Evolutionary conservation across 208 protist species (phyloP).

Genomic region (Acanthamoeba divionensis): DNA sequence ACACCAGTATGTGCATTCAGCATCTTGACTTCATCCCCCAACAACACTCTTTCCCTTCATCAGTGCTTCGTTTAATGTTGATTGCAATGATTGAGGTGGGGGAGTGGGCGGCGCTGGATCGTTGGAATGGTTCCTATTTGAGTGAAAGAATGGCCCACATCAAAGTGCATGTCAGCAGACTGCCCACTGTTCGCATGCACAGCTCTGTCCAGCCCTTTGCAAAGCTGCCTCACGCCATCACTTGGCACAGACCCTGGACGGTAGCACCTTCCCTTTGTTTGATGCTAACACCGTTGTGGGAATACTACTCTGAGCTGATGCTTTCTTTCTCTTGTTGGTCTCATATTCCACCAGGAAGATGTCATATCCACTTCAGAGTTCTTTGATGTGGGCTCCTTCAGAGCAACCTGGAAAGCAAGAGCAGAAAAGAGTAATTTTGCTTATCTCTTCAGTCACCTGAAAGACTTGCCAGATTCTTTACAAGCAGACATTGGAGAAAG

Average conservation of each 20-base stretch:
- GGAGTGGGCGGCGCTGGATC: neutral
- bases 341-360: neutral
- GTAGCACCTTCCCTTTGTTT: neutral
- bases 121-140: neutral
- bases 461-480: neutral
- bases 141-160: neutral
- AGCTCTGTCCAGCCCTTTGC: constrained; percentile 22
- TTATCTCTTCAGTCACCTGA: constrained; percentile 35
- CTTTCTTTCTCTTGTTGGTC: neutral
- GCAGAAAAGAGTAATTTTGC: neutral
- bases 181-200: constrained; percentile 11
- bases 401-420: neutral
- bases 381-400: neutral
- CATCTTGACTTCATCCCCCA: no score
- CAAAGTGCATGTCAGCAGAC: neutral
- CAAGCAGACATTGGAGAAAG: neutral
- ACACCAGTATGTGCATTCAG: no score
- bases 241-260: neutral
- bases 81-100: no score
- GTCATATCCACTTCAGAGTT: neutral
- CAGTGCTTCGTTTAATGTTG: no score
- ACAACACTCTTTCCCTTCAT: no score
- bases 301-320: neutral
- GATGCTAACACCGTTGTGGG: neutral
- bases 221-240: neutral